phyloP scores from a whole-genome alignment of 2,329 filamentous ascomycete species.

The Arthrobotrys conoides region DNA sequence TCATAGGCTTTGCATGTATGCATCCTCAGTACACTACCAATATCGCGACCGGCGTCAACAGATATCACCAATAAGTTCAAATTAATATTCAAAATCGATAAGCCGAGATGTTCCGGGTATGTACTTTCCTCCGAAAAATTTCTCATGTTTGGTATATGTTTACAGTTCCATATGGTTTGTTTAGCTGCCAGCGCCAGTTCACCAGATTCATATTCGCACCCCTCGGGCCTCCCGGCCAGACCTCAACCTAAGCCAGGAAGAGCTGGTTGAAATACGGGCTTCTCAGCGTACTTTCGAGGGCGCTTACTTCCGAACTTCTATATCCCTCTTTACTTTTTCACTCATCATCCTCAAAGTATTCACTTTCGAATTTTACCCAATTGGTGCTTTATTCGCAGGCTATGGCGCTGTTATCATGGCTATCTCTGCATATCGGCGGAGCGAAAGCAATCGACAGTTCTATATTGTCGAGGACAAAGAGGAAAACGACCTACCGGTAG shows the following conservation, averaged over 20 bases:
- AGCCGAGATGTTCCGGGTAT: slow-evolving; percentile 27
- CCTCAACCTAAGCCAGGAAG: slow-evolving; percentile 77
- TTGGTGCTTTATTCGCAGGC: slow-evolving; percentile 93
- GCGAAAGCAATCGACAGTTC: slow-evolving; percentile 94
- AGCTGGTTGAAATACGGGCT: slow-evolving; percentile 94
- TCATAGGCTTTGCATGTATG: not conserved
- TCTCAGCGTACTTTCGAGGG: slow-evolving; percentile 97
- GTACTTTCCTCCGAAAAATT: not conserved
- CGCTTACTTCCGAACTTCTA: slow-evolving; percentile 92
- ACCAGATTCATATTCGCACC: slow-evolving; percentile 42
- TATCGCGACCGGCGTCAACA: not conserved
- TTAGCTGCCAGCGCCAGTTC: slow-evolving; percentile 40
- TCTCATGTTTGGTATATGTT: not conserved
- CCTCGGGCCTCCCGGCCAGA: slow-evolving; percentile 26
- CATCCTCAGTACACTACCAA: not conserved
- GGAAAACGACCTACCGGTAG: slow-evolving; percentile 45
- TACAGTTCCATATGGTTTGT: not conserved
- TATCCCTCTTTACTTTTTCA: slow-evolving; percentile 95
- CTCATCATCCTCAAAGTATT: slow-evolving; percentile 97
- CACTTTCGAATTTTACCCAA: slow-evolving; percentile 94
- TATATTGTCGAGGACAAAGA: slow-evolving; percentile 70
- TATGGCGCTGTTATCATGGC: slow-evolving; percentile 89
- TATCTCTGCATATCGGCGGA: slow-evolving; percentile 86
- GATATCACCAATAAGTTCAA: not conserved
- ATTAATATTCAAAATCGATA: not conserved